phyloP scores from a whole-genome alignment of 495 filamentous ascomycete genomes.

The Neurospora sp. region DNA sequence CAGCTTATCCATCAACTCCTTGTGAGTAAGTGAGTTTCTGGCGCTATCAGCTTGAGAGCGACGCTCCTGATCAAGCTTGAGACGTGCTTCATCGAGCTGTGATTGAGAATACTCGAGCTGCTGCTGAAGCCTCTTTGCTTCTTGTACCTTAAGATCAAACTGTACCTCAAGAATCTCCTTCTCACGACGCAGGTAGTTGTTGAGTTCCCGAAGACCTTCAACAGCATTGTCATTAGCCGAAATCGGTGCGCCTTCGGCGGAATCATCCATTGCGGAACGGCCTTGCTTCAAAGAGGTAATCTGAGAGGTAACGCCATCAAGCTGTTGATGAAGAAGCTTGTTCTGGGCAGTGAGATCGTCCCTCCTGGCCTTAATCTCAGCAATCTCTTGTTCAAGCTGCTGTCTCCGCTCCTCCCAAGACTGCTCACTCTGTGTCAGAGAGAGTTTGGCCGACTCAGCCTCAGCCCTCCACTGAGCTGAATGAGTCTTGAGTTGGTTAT shows the following conservation, averaged over 20 bases:
- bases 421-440: slow-evolving; percentile 68
- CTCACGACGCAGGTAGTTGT: slow-evolving; percentile 83
- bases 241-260: slow-evolving; percentile 25
- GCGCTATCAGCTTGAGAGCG: slow-evolving; percentile 63
- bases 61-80: slow-evolving; percentile 83
- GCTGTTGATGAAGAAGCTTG: slow-evolving; percentile 74
- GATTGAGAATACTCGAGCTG: slow-evolving; percentile 78
- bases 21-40: slow-evolving; percentile 61
- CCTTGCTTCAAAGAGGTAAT: slow-evolving; percentile 67
- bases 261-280: slow-evolving; percentile 44
- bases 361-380: slow-evolving; percentile 63
- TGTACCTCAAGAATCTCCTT: slow-evolving; percentile 97
- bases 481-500: slow-evolving; percentile 71
- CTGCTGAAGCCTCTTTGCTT: slow-evolving; percentile 76
- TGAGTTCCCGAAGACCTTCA: slow-evolving; percentile 76
- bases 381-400: slow-evolving; percentile 72
- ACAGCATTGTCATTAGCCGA: slow-evolving; percentile 39
- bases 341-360: slow-evolving; percentile 81
- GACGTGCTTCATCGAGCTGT: slow-evolving; percentile 74
- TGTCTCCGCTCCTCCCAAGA: slow-evolving; percentile 78
- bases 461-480: slow-evolving; percentile 61
- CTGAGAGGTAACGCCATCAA: slow-evolving; percentile 72
- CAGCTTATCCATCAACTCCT: slow-evolving; percentile 83
- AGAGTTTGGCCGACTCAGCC: slow-evolving; percentile 68
- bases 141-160: slow-evolving; percentile 76